These are phyloP conservation scores for Diaporthe amygdali DNA, from an alignment of 2,329 filamentous ascomycete species.

Conservation along the genomic window DNA sequence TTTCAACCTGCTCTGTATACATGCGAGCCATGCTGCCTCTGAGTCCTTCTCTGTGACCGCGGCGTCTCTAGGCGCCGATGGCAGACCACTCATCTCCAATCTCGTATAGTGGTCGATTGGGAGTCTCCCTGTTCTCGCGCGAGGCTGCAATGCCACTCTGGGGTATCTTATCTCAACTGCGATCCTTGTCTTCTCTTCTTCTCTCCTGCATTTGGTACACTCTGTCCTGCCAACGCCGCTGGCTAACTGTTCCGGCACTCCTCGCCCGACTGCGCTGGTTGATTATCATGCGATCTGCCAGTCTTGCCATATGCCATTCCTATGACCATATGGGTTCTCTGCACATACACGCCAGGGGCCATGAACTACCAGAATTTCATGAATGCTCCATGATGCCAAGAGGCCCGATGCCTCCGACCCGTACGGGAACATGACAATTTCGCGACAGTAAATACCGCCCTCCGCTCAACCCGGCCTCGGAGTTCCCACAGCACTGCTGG, in stretches of 20 bases:
- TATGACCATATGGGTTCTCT: no score
- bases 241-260: not conserved
- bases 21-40: not conserved
- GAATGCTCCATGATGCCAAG: no score
- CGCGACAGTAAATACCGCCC: not conserved
- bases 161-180: not conserved
- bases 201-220: no score
- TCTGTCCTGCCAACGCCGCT: no score
- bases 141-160: not conserved
- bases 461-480: constrained; percentile 47
- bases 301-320: no score
- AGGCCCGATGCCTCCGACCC: not conserved
- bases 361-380: not conserved
- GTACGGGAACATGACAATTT: no score
- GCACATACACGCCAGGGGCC: no score
- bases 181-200: not conserved
- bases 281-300: no score
- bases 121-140: not conserved
- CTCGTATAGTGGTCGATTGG: not conserved
- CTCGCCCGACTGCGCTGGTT: not conserved
- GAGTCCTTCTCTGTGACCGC: not conserved
- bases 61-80: not conserved
- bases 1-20: not conserved
- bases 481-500: constrained; percentile 64
- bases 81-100: not conserved